Conservation (phyloP, 1,284 basidiomycete genomes). For the Peniophora sp. region DNA sequence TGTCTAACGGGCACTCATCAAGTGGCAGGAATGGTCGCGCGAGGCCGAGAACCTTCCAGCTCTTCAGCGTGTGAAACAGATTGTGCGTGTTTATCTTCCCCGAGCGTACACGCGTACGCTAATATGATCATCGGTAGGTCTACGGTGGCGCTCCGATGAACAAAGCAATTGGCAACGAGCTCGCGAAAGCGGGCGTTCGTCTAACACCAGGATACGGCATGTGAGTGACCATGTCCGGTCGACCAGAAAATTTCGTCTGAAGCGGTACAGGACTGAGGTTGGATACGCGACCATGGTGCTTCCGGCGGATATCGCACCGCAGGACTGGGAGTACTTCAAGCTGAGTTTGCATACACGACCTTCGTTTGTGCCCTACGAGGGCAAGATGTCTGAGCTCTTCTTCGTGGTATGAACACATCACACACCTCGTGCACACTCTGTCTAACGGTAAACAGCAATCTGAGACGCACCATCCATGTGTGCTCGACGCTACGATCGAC, state of each 20-base stretch:
- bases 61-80: constrained; percentile 9
- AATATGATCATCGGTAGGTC: constrained; percentile 4
- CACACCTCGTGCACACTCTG: neutral
- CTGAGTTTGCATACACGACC: constrained; percentile 4
- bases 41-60: constrained; percentile 9
- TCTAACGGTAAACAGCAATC: neutral
- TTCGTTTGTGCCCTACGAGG: constrained; percentile 8
- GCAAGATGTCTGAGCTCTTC: constrained; percentile 6
- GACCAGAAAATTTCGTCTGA: no score
- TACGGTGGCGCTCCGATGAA: constrained; percentile 13
- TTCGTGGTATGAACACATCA: constrained; percentile 4
- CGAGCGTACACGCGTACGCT: neutral
- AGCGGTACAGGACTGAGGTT: constrained; percentile 3
- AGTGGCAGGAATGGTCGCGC: constrained; percentile 11
- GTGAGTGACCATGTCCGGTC: constrained; percentile 4
- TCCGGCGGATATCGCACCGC: neutral
- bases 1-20: neutral
- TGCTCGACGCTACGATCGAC: neutral
- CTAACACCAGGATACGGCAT: constrained; percentile 11
- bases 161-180: constrained; percentile 10
- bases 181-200: constrained; percentile 8
- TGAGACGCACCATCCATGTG: constrained; percentile 2
- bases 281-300: constrained; percentile 4
- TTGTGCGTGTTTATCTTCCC: constrained; percentile 6
- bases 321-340: constrained; percentile 14